phyloP scores from a whole-genome alignment of 768 basidiomycete species.

The Podaxis rugospora region DNA sequence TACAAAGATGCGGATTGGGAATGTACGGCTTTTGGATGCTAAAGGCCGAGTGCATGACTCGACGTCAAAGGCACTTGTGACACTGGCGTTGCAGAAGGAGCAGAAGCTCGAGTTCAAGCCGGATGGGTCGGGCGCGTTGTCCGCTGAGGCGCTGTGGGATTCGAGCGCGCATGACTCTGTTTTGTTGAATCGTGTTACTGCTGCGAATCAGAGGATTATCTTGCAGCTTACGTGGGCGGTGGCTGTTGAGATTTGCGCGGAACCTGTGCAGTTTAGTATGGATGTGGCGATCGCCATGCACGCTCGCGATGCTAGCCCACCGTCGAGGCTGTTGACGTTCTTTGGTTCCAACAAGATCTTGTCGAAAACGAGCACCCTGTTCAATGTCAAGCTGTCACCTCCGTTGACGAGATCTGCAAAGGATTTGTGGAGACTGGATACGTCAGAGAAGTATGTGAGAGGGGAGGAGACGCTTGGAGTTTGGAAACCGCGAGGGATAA shows the following conservation, averaged over 20 bases:
- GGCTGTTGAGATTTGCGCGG: constrained; percentile 76
- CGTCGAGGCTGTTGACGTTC: constrained; percentile 71
- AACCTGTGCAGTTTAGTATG: constrained; percentile 86
- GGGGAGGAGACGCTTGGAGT: constrained; percentile 81
- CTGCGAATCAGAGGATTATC: constrained; percentile 71
- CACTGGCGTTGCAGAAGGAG: constrained; percentile 69
- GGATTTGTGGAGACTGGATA: constrained; percentile 94
- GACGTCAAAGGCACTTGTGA: constrained; percentile 63
- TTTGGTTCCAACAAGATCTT: constrained; percentile 76
- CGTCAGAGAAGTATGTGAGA: constrained; percentile 89
- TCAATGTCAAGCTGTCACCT: constrained; percentile 76
- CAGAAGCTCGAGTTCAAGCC: constrained; percentile 71
- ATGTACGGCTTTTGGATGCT: constrained; percentile 79
- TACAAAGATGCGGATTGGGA: constrained; percentile 71
- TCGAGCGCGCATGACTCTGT: constrained; percentile 86
- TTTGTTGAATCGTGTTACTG: constrained; percentile 82
- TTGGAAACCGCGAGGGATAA: constrained; percentile 88
- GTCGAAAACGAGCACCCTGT: constrained; percentile 78
- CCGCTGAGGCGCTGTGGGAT: constrained; percentile 84
- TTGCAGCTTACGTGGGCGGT: constrained; percentile 76
- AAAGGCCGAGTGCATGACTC: constrained; percentile 82
- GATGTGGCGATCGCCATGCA: constrained; percentile 84
- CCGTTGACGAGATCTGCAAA: constrained; percentile 81
- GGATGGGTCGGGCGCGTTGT: constrained; percentile 76
- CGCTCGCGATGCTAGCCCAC: constrained; percentile 79